A percentile compares a stretch with the other conserved stretches of the same genome.
phyloP scores from a whole-genome alignment of 441 rosid species.

The Biscutella laevigata region DNA sequence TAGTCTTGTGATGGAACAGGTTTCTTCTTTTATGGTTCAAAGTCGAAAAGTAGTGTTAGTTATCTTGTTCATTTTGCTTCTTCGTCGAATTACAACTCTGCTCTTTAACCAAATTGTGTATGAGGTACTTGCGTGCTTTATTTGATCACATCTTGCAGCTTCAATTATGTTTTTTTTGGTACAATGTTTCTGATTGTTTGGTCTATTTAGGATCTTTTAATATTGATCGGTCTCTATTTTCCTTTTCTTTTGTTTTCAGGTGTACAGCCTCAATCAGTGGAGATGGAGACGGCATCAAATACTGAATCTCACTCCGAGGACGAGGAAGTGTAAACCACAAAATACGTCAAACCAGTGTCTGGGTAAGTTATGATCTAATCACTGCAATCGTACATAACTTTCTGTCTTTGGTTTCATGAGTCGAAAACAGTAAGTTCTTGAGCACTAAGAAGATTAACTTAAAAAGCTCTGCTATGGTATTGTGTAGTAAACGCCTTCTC shows the following conservation, averaged over 20 bases:
- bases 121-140: background rate
- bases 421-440: too few species aligned
- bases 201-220: background rate
- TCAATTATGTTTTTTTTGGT: background rate
- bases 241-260: too few species aligned
- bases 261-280: constrained; percentile 32
- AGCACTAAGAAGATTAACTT: too few species aligned
- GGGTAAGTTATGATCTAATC: constrained; percentile 21
- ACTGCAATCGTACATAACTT: background rate
- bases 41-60: background rate
- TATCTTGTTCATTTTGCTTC: background rate
- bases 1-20: background rate
- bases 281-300: constrained; percentile 29
- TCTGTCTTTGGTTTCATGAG: background rate
- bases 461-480: background rate
- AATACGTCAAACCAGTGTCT: constrained; percentile 24
- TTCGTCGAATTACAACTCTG: background rate
- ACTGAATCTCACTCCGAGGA: constrained; percentile 41
- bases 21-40: constrained; percentile 1
- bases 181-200: background rate
- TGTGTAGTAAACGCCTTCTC: background rate
- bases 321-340: constrained; percentile 38
- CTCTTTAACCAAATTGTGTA: background rate
- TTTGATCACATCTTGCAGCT: background rate
- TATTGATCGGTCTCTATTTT: background rate